Evolutionary conservation across 78 protist species (phyloP).

Genomic region (Chrysochromulina parva): DNA sequence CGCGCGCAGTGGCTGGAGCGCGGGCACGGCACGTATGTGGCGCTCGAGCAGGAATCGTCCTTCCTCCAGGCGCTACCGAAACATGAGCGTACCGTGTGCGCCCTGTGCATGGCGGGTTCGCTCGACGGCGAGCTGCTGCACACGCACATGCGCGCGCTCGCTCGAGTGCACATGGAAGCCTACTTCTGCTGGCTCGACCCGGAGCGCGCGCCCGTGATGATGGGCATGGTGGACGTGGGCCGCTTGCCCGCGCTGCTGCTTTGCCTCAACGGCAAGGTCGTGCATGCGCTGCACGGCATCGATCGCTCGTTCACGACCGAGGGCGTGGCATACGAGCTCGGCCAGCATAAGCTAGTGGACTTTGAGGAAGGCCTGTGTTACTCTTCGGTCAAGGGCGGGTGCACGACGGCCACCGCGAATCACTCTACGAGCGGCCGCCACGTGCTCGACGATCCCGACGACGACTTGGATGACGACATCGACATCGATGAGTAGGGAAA

Average conservation of each 20-base stretch:
- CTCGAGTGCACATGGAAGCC: background rate
- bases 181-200: background rate
- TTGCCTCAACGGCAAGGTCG: background rate
- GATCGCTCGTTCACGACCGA: background rate
- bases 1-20: background rate
- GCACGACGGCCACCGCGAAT: too few species aligned
- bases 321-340: constrained; percentile 18
- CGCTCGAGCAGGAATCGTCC: background rate
- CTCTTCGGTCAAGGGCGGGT: too few species aligned
- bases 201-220: background rate
- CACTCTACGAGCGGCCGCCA: too few species aligned
- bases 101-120: background rate
- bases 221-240: background rate
- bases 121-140: background rate
- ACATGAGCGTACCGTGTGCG: background rate
- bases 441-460: too few species aligned
- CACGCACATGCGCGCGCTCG: background rate
- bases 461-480: too few species aligned
- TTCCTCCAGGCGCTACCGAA: background rate
- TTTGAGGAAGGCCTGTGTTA: too few species aligned
- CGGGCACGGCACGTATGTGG: background rate
- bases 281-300: background rate
- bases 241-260: background rate
- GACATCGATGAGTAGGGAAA: too few species aligned
- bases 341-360: background rate